Evolutionary conservation across 768 basidiomycete species (phyloP).

Genomic region (Mycena polygramma): DNA sequence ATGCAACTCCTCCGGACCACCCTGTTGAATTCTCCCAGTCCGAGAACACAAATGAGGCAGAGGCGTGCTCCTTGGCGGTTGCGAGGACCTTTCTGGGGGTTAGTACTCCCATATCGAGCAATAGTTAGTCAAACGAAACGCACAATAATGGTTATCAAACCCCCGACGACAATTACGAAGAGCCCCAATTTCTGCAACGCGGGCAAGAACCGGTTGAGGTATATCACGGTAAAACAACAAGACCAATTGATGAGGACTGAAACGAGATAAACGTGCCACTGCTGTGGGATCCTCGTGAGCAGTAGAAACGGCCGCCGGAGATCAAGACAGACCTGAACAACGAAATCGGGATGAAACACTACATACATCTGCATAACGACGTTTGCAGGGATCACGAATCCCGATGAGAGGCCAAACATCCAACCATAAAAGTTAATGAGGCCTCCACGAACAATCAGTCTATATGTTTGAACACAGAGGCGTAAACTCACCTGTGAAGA

Average conservation of each 20-base stretch:
- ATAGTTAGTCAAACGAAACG: not conserved
- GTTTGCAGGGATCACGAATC: constrained; percentile 31
- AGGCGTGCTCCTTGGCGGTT: constrained; percentile 30
- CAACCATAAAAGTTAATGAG: constrained; percentile 38
- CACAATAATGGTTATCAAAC: constrained; percentile 33
- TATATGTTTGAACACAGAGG: not conserved
- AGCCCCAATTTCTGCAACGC: constrained; percentile 31
- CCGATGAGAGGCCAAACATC: constrained; percentile 34
- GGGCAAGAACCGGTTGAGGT: constrained; percentile 33
- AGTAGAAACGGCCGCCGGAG: constrained; percentile 3
- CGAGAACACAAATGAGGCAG: constrained; percentile 32
- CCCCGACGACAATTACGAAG: constrained; percentile 32
- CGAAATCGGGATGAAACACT: constrained; percentile 34
- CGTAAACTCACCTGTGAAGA: constrained; percentile 31
- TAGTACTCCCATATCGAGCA: not conserved
- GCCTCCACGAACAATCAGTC: constrained; percentile 8
- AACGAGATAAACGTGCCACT: constrained; percentile 33
- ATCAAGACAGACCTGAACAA: constrained; percentile 17
- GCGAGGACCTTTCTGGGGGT: constrained; percentile 29
- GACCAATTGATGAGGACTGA: constrained; percentile 32
- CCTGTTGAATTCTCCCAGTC: constrained; percentile 35
- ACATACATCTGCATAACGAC: constrained; percentile 35
- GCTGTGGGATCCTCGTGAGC: constrained; percentile 24
- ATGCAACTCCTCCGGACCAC: constrained; percentile 35
- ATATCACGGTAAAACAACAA: constrained; percentile 31